Evolutionary conservation across 169 alveolate species (phyloP).

Genomic region (Blepharisma undulans): DNA sequence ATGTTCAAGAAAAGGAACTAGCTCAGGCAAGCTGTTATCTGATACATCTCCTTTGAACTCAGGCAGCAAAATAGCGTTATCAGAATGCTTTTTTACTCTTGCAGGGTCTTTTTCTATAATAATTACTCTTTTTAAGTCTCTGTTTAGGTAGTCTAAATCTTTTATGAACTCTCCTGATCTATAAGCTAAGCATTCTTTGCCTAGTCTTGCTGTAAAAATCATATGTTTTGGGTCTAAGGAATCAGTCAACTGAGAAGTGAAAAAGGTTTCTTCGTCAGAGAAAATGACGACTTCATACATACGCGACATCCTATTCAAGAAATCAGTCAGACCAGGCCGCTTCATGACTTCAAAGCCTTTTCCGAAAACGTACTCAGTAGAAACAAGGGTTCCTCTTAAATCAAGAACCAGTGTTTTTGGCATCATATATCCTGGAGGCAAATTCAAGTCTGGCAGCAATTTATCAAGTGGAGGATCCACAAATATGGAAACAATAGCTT

Average conservation of each 20-base stretch:
- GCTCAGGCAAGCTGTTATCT: constrained; percentile 66
- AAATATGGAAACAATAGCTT: constrained; percentile 46
- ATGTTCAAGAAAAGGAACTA: constrained; percentile 69
- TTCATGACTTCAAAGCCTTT: constrained; percentile 68
- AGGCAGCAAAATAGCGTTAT: constrained; percentile 67
- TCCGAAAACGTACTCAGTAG: constrained; percentile 69
- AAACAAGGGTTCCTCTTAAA: constrained; percentile 66
- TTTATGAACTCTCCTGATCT: constrained; percentile 67
- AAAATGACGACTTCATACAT: constrained; percentile 75
- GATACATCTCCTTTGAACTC: constrained; percentile 63
- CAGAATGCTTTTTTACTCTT: constrained; percentile 53
- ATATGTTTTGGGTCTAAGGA: constrained; percentile 62
- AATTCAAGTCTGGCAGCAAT: constrained; percentile 67
- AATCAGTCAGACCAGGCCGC: constrained; percentile 76
- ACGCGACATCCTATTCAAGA: constrained; percentile 60
- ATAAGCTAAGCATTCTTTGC: constrained; percentile 71
- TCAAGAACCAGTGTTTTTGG: constrained; percentile 78
- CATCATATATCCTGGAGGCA: constrained; percentile 62
- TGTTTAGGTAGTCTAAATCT: constrained; percentile 75
- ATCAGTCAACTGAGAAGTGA: constrained; percentile 58
- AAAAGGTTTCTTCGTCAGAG: constrained; percentile 74
- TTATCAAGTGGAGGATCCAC: constrained; percentile 77
- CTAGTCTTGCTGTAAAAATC: constrained; percentile 64
- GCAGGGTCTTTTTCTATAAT: constrained; percentile 65
- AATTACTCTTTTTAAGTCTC: constrained; percentile 64